Evolutionary conservation across 345 rosid genomes (phyloP), one percentile per base, ranked within the genome.

Genomic region (Brassica nigra): DNA sequence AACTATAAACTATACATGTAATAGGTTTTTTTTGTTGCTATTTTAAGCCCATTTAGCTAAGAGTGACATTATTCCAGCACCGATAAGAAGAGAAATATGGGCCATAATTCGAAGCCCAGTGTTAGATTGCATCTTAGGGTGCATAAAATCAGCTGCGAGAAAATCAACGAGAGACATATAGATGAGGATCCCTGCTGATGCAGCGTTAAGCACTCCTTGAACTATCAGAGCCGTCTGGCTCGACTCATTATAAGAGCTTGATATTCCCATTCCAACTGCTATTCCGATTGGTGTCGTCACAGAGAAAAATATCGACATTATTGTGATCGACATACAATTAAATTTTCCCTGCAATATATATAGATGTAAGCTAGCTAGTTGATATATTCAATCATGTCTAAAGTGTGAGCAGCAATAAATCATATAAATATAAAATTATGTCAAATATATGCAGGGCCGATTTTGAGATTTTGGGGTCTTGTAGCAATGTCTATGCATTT

Each of bases 111-210:
- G 90, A 47, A 88, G 84, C 62, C 70, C 58, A 1, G 81, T 66
- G 73, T 81, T 87, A 66, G 61, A 66, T 69, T 80, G 85, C 88
- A 90, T 39, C 61, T 79, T 86, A 3, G 89, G 84, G 49, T 74
- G 87, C 90, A 83, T 76, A 63, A 88, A 85, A 62, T 88, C 92
- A 2, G 84, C 78, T 5, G 92, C 92, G 8, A 90, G 83, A 73
- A 91, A 87, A 74, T 90, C 92, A 4, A 91, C 97, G 0, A 91
- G 83, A 9, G 94, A 87, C 97, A 88, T 88, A 61, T 90, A 88
- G 2, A 89, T 91, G 23, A 91, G 82, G 36, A 91, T 88, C 37
- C 94, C 94, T 0, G 92, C 88, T 0, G 91, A 83, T 15, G 90
- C 89, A 2, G 94, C 71, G 62, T 90, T 80, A 0, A 90, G 77